Percentiles rank a stretch among this genome's conserved stretches.
Conservation (phyloP, 2,329 filamentous ascomycete species). For the Microdochium paspali region DNA sequence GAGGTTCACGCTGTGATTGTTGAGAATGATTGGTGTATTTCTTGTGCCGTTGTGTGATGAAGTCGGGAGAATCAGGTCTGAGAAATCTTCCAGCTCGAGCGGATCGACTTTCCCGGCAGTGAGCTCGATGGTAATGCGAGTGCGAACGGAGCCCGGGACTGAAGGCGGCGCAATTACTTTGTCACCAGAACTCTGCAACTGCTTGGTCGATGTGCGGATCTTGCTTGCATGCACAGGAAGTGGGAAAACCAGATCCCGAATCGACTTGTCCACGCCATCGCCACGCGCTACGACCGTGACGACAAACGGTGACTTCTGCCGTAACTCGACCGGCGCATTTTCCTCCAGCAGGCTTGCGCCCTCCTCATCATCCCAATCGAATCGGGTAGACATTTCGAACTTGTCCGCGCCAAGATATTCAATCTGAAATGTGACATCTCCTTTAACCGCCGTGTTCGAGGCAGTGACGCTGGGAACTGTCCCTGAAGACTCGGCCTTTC, state of each 20-base stretch:
- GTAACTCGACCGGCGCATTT: neutral
- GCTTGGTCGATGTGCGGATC: neutral
- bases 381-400: neutral
- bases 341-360: neutral
- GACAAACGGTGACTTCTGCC: neutral
- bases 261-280: neutral
- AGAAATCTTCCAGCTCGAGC: constrained; percentile 17
- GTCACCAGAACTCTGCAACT: no score
- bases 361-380: neutral
- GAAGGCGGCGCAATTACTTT: no score
- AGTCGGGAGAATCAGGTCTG: neutral
- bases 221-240: neutral
- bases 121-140: neutral
- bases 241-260: neutral
- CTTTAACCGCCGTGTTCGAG: no score
- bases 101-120: constrained; percentile 18
- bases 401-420: neutral
- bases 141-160: no score
- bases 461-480: no score
- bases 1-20: constrained; percentile 32
- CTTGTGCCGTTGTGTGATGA: neutral
- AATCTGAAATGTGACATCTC: no score
- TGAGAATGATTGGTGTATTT: constrained; percentile 23
- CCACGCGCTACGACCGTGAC: neutral
- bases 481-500: no score